Evolutionary conservation across 345 rosid genomes (phyloP).

Genomic region (Luvunga scandens): DNA sequence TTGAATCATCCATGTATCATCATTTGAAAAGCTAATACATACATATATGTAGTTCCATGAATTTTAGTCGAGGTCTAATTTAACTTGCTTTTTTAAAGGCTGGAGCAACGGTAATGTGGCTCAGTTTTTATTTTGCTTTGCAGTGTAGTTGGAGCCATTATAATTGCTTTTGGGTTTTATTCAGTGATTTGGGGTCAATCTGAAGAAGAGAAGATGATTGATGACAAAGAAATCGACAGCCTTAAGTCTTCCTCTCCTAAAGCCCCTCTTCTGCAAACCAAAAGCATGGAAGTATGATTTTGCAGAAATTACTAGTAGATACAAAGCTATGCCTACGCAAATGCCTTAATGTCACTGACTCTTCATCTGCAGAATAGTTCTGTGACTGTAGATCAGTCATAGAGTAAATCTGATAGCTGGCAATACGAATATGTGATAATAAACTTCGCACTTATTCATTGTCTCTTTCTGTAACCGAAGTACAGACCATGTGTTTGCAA

Average conservation of each 20-base stretch:
- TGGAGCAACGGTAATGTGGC: neutral
- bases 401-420: neutral
- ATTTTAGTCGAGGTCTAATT: neutral
- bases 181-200: conserved; percentile 39
- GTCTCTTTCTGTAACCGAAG: neutral
- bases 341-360: neutral
- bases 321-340: neutral
- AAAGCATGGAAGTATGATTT: neutral
- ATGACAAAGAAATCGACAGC: neutral
- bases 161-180: conserved; percentile 25
- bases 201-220: conserved; percentile 17
- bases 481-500: neutral
- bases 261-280: conserved; percentile 16
- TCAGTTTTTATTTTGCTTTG: neutral
- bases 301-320: neutral
- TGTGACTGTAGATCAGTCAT: neutral
- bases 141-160: conserved; percentile 23
- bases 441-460: neutral
- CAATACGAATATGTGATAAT: neutral
- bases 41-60: neutral
- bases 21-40: neutral
- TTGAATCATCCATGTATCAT: neutral
- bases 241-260: neutral
- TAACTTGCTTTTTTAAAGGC: neutral
- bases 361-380: neutral